These are phyloP conservation scores for Furculomyces boomerangus DNA, from an alignment of 371 early-diverging fungal species.

Conservation along the genomic window DNA sequence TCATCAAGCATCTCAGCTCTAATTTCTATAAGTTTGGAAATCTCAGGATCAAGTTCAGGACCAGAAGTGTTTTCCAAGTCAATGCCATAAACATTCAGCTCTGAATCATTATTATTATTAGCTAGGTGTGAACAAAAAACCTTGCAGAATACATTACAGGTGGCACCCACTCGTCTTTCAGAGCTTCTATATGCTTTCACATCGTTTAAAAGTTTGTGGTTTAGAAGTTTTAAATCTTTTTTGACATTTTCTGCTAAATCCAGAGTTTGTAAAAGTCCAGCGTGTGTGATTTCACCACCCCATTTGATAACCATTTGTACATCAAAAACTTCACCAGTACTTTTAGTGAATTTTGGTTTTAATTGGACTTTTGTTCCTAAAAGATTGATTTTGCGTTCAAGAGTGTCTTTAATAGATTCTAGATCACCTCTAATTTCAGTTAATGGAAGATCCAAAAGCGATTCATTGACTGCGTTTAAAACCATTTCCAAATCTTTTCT, in stretches of 20 bases:
- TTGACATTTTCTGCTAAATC: conserved; percentile 86
- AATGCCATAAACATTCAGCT: background rate
- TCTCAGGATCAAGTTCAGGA: conserved; percentile 31
- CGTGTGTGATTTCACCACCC: conserved; percentile 97
- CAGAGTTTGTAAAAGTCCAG: conserved; percentile 73
- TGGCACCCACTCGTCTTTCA: conserved; percentile 78
- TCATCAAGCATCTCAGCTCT: conserved; percentile 88
- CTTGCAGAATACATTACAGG: conserved; percentile 63
- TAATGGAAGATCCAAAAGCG: conserved; percentile 14
- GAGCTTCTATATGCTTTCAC: conserved; percentile 71
- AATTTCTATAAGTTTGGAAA: conserved; percentile 31
- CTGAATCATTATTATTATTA: background rate
- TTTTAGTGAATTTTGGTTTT: conserved; percentile 50
- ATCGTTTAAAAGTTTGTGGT: conserved; percentile 64
- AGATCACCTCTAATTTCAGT: conserved; percentile 2
- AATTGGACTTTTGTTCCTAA: conserved; percentile 88
- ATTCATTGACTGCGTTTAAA: conserved; percentile 37
- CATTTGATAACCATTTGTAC: conserved; percentile 88
- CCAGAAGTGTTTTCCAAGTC: background rate
- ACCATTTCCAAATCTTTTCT: conserved; percentile 48
- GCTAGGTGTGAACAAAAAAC: conserved; percentile 41
- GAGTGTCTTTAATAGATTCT: conserved; percentile 45
- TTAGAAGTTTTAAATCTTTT: conserved; percentile 78
- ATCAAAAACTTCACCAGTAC: conserved; percentile 3
- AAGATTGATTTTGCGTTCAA: conserved; percentile 59